Conservation (phyloP, 2,329 filamentous ascomycete genomes). For the Aspergillus sp. region DNA sequence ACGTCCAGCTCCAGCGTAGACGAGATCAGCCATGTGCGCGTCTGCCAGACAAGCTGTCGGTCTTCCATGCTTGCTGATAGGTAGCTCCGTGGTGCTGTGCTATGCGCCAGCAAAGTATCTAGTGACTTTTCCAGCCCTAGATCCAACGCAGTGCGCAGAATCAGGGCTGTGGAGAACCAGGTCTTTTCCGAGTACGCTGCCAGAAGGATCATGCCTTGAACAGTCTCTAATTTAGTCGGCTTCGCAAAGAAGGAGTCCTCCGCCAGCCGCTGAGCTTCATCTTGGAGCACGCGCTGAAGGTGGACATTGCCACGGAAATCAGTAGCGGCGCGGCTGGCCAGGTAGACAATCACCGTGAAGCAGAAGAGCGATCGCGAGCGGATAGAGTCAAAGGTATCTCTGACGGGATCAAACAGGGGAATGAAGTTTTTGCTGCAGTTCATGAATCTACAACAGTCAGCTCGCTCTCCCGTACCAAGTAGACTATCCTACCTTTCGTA, state of each 20-base stretch:
- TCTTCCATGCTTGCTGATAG: slow-evolving; percentile 35
- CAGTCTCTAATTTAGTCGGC: slow-evolving; percentile 37
- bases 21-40: slow-evolving; percentile 36
- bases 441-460: slow-evolving; percentile 24
- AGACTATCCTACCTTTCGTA: slow-evolving; percentile 31
- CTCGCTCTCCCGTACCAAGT: no score
- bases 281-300: slow-evolving; percentile 36
- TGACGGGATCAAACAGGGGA: slow-evolving; percentile 35
- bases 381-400: slow-evolving; percentile 38
- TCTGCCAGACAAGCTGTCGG: slow-evolving; percentile 36
- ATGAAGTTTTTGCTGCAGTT: slow-evolving; percentile 36
- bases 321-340: slow-evolving; percentile 34
- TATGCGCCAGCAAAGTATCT: slow-evolving; percentile 32
- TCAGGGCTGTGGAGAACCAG: slow-evolving; percentile 39
- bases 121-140: slow-evolving; percentile 37
- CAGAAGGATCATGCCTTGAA: slow-evolving; percentile 37
- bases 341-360: slow-evolving; percentile 37
- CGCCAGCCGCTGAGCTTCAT: slow-evolving; percentile 35
- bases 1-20: slow-evolving; percentile 37
- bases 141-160: slow-evolving; percentile 36
- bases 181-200: slow-evolving; percentile 39
- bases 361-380: slow-evolving; percentile 37
- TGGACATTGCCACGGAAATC: slow-evolving; percentile 33
- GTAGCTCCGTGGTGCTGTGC: slow-evolving; percentile 32
- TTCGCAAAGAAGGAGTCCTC: slow-evolving; percentile 40